Conservation (phyloP, 495 filamentous ascomycete species). For the Talaromyces proteolyticus region DNA sequence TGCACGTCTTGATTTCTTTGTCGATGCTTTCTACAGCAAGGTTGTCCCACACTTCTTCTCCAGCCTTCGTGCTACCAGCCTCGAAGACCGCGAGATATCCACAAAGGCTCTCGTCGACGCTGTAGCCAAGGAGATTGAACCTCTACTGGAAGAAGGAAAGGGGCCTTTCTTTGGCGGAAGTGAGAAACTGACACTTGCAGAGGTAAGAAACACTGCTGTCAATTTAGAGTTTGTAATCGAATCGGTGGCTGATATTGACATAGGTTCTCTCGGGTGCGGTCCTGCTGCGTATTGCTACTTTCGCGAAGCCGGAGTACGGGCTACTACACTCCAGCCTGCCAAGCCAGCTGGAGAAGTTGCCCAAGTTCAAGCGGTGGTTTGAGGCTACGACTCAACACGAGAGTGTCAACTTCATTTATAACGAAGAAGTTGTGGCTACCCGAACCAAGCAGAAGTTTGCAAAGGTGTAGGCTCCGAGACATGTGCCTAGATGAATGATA, state of each 20-base stretch:
- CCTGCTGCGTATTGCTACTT: constrained; percentile 49
- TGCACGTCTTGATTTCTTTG: constrained; percentile 70
- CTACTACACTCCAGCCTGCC: constrained; percentile 46
- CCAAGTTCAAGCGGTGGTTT: constrained; percentile 64
- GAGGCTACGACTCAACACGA: constrained; percentile 54
- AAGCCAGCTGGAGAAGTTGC: constrained; percentile 44
- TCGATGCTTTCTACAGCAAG: constrained; percentile 67
- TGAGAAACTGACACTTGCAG: constrained; percentile 66
- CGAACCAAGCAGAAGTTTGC: constrained; percentile 17
- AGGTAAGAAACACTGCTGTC: no score
- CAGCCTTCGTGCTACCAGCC: constrained; percentile 28
- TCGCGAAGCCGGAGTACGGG: constrained; percentile 41
- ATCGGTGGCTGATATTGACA: no score
- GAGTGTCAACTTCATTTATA: constrained; percentile 62
- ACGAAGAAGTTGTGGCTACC: constrained; percentile 30
- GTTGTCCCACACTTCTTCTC: constrained; percentile 40
- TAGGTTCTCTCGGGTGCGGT: constrained; percentile 65
- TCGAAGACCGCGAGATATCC: constrained; percentile 29
- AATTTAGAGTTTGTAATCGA: no score
- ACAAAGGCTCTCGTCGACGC: constrained; percentile 36
- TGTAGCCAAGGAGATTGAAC: constrained; percentile 70
- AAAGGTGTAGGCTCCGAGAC: neutral
- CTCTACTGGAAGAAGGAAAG: constrained; percentile 53
- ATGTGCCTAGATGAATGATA: no score
- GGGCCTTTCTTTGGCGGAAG: constrained; percentile 79